These are phyloP conservation scores for Arabidopsis lyrata DNA, from an alignment of 441 rosid genomes.

Conservation along the genomic window DNA sequence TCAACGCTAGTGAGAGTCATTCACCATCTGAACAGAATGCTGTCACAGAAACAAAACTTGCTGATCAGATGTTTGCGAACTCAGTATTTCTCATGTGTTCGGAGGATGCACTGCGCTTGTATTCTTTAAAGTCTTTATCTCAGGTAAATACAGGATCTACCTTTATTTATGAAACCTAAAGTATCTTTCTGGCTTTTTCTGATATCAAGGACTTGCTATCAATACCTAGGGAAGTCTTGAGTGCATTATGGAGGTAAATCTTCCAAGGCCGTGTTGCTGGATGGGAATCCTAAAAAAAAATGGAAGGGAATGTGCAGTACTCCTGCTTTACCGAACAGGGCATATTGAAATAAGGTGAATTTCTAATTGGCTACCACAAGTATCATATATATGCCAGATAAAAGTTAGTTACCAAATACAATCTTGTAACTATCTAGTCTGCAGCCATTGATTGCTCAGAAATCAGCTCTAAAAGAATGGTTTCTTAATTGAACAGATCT, in stretches of 20 bases:
- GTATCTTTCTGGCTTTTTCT: slow-evolving; percentile 38
- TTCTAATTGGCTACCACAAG: slow-evolving; percentile 17
- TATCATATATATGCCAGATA: slow-evolving; percentile 28
- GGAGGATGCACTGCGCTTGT: slow-evolving; percentile 66
- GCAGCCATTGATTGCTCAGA: slow-evolving; percentile 14
- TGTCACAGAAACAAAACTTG: slow-evolving; percentile 46
- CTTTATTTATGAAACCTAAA: slow-evolving; percentile 35
- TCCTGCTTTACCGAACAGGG: slow-evolving; percentile 76
- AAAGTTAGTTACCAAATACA: slow-evolving; percentile 27
- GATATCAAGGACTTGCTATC: slow-evolving; percentile 42
- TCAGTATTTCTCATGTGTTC: slow-evolving; percentile 63
- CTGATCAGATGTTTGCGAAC: slow-evolving; percentile 46
- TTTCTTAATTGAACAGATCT: slow-evolving; percentile 59
- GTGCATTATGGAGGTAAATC: slow-evolving; percentile 55
- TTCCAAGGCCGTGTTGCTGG: slow-evolving; percentile 79
- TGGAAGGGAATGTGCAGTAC: slow-evolving; percentile 61
- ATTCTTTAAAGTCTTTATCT: slow-evolving; percentile 59
- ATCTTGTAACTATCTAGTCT: slow-evolving; percentile 5
- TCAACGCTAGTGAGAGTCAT: slow-evolving; percentile 48
- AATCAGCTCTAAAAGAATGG: slow-evolving; percentile 17
- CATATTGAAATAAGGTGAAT: slow-evolving; percentile 78
- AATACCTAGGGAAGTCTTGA: slow-evolving; percentile 62
- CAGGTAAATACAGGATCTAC: slow-evolving; percentile 57
- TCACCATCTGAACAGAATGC: slow-evolving; percentile 48
- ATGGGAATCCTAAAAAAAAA: slow-evolving; percentile 62